A percentile compares a stretch with the other conserved stretches of the same genome.
Evolutionary conservation across 257 asterid genomes (phyloP).

Genomic region (Galeopsis tetrahit): DNA sequence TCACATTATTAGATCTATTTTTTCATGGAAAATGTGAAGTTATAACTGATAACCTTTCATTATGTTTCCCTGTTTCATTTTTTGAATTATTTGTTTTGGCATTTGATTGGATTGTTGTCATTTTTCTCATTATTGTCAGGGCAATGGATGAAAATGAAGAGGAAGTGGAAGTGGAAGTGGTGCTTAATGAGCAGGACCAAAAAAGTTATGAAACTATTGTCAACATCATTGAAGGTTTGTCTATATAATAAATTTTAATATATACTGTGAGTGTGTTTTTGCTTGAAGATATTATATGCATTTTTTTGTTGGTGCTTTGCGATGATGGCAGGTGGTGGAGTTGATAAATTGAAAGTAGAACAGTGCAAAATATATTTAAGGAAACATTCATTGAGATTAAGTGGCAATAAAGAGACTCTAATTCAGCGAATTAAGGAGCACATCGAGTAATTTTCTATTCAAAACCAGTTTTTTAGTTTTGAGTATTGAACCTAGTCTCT

Average conservation of each 20-base stretch:
- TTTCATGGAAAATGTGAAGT: background rate
- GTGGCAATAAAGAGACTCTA: constrained; percentile 72
- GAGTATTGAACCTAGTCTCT: background rate
- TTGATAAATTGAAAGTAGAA: constrained; percentile 73
- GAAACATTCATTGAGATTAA: constrained; percentile 79
- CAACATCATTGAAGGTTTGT: constrained; percentile 59
- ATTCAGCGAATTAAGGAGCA: constrained; percentile 80
- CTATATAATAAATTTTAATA: background rate
- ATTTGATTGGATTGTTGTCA: background rate
- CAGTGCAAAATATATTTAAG: constrained; percentile 82
- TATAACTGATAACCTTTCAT: background rate
- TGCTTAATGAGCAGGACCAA: constrained; percentile 55
- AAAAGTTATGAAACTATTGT: constrained; percentile 51
- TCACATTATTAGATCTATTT: constrained; percentile 2
- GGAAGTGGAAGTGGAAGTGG: constrained; percentile 44
- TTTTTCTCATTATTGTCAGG: constrained; percentile 35
- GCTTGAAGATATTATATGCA: background rate
- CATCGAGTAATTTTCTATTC: constrained; percentile 53
- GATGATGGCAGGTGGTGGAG: constrained; percentile 49
- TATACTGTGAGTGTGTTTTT: background rate
- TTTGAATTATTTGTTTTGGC: constrained; percentile 4
- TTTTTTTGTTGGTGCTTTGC: constrained; percentile 2
- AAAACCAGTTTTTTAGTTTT: constrained; percentile 3
- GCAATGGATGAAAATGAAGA: constrained; percentile 37
- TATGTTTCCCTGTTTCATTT: background rate